Percentiles rank a stretch among this genome's conserved stretches.
Conservation (phyloP, 371 early-diverging fungal species). For the Mortierella sp. region DNA sequence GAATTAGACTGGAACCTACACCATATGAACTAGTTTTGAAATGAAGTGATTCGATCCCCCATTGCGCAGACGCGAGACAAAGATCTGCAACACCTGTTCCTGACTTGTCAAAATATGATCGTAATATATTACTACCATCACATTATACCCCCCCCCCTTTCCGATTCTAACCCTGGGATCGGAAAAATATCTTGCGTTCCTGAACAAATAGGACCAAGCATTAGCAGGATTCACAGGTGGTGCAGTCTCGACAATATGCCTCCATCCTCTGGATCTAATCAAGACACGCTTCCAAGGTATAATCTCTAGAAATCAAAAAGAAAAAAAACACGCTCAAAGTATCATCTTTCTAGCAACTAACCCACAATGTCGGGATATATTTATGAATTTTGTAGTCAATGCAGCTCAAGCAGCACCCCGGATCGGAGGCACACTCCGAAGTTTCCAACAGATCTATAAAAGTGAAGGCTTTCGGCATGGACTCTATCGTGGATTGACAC, state of each 20-base stretch:
- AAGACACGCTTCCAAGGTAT: constrained; percentile 93
- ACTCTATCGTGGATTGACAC: constrained; percentile 90
- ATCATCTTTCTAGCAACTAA: no score
- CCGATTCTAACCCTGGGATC: background rate
- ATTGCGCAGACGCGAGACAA: no score
- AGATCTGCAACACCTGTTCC: no score
- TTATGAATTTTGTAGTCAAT: constrained; percentile 66
- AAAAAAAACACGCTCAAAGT: background rate
- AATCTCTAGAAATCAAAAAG: background rate
- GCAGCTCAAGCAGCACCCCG: constrained; percentile 61
- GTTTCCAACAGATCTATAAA: constrained; percentile 68
- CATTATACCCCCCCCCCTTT: no score
- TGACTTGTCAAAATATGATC: no score
- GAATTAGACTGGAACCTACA: no score
- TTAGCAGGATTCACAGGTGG: constrained; percentile 92
- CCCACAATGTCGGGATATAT: no score
- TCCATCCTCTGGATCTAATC: constrained; percentile 94
- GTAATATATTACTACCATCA: no score
- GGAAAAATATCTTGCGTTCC: background rate
- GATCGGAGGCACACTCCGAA: constrained; percentile 78
- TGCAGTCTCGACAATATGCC: constrained; percentile 80
- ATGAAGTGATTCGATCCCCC: no score
- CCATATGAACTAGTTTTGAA: no score
- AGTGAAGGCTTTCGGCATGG: constrained; percentile 75
- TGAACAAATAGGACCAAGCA: constrained; percentile 83